Evolutionary conservation across 305 asterid genomes (phyloP), one percentile per base, ranked within the genome.

Genomic region (Fraxinus xanthoxyloides): DNA sequence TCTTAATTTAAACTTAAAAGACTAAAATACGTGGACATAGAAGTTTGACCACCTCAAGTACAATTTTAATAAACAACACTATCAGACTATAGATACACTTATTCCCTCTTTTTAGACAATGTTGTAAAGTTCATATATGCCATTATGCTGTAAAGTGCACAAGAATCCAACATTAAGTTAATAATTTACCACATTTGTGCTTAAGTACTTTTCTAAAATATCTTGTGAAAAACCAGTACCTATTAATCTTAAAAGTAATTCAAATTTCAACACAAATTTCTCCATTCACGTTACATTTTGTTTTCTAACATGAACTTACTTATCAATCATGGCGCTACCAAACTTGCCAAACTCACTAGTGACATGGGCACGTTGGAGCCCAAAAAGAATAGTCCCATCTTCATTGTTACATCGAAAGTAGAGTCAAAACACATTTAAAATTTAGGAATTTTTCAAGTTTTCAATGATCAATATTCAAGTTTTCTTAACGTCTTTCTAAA

Each of bases 91-190:
- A 10, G 51, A 40, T 40, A 40, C 51, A 40, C 51, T 40, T 40
- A 2, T 40, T 10, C 51, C 51, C 51, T 4, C 4, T 2, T 40
- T 40, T 10, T 40, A 83, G 75, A 80, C 79, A 61, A 72, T 77
- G 82, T 74, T 78, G 83, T 84, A 84, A 88, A 88, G 89, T 67
- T 85, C 76, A 84, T 24, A 78, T 84, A 80, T 88, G 89, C 89
- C 88, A 88, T 87, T 86, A 88, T 84, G 83, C 77, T 85, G 85
- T 82, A 88, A 81, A 84, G 83, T 26, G 82, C 89, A 87, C 84
- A 76, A 84, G 10, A 86, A 67, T 59, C 87, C 87, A 86, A 80
- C 77, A 84, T 72, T 43, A 77, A 85, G 87, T 83, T 48, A 48
- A 15, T 48, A 48, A 48, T 15, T 48, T 48, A 15, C 59, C 21